phyloP scores from a whole-genome alignment of 352 stramenopile species.

The Pythium chondricola region DNA sequence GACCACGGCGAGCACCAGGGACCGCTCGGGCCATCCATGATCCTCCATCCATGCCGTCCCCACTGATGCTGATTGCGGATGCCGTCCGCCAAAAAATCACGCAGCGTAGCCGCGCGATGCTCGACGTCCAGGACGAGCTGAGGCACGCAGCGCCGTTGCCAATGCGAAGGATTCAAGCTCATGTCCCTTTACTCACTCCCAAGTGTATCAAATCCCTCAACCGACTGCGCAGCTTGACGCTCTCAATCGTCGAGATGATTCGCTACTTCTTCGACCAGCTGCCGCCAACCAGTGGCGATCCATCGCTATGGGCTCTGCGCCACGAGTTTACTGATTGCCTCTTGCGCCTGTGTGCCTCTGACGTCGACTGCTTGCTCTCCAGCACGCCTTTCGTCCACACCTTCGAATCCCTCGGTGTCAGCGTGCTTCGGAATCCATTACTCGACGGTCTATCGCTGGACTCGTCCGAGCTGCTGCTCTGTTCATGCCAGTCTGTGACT shows the following conservation, averaged over 20 bases:
- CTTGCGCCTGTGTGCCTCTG: slow-evolving; percentile 35
- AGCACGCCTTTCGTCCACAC: slow-evolving; percentile 28
- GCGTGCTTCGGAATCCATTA: slow-evolving; percentile 50
- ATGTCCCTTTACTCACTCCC: slow-evolving; percentile 22
- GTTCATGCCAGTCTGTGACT: slow-evolving; percentile 38
- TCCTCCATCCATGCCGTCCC: slow-evolving; percentile 2
- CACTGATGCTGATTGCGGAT: slow-evolving; percentile 31
- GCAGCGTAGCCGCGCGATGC: slow-evolving; percentile 34
- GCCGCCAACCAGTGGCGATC: neutral
- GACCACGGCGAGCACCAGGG: neutral
- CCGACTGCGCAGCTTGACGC: slow-evolving; percentile 44
- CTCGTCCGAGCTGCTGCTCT: slow-evolving; percentile 63
- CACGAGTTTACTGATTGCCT: slow-evolving; percentile 43
- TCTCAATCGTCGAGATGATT: slow-evolving; percentile 60
- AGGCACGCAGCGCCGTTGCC: neutral
- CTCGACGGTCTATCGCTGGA: slow-evolving; percentile 58
- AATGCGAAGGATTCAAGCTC: neutral
- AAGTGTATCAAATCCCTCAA: slow-evolving; percentile 50
- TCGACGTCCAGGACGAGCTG: slow-evolving; percentile 27
- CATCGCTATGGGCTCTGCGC: slow-evolving; percentile 21
- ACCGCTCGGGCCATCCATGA: neutral
- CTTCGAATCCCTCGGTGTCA: slow-evolving; percentile 40
- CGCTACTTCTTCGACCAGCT: slow-evolving; percentile 44
- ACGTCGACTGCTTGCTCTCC: slow-evolving; percentile 39
- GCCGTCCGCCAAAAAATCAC: slow-evolving; percentile 44